Base-by-base conservation (phyloP, 257 asterid species). In the Capsicum rhomboideum region DNA sequence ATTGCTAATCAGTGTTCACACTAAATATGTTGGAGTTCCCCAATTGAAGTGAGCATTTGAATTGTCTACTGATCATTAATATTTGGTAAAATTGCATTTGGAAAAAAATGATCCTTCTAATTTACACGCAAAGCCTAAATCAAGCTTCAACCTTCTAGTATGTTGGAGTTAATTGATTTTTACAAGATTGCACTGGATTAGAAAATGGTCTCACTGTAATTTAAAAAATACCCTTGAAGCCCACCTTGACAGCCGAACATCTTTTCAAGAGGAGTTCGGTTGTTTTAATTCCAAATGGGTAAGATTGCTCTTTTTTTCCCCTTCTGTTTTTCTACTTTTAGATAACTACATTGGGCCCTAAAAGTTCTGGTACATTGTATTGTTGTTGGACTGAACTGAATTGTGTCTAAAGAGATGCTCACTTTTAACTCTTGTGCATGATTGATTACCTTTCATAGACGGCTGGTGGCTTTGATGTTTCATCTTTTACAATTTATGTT, bases 401-500 rank as follows among this genome's bases (percentile, higher is more conserved):
- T 46, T 23, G 26, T 77, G 46, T 50, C 10, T 7, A 6, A 26
- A 49, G 82, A 16, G 63, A 50, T 77, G 44, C 63, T 49, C 42
- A 28, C 18, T 52, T 77, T 16, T 4, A 77, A 50, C 46, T 50
- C 37, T 28, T 77, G 82, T 77, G 63, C 82, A 50, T 28, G 58
- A 54, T 85, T 46, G 83, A 69, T 50, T 2, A 58, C 78, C 37
- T 80, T 75, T 75, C 67, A 66, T 67, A 53, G 9, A 26, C 58
- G 50, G 66, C 23, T 74, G 55, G 66, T 64, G 9, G 23, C 49
- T 63, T 49, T 49, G 80, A 26, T 75, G 8, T 82, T 54, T 54
- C 50, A 21, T 54, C 50, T 67, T 74, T 80, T 66, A 44, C 20
- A 50, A 69, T 84, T 58, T 84, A 53, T 87, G 61, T 85, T 85